Evolutionary conservation across 331 rosid species (phyloP), one percentile per base, ranked within the genome.

Genomic region (Saraca asoca): DNA sequence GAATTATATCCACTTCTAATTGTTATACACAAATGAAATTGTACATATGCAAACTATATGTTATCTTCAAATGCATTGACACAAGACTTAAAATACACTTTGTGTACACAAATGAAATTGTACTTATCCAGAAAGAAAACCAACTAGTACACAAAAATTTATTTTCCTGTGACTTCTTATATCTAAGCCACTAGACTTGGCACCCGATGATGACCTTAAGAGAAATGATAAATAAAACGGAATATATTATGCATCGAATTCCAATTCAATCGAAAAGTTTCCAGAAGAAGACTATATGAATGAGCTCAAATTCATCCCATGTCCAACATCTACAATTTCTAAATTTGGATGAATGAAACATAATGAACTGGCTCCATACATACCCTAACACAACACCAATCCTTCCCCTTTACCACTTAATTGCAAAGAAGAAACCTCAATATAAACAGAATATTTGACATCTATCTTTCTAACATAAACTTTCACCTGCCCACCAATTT

Each of bases 181-280:
- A 54, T 88, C 86, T 17, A 68, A 52, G 59, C 68, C 82, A 66
- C 76, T 50, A 9, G 70, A 43, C 59, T 59, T 76, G 62, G 51
- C 70, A 31, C 64, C 72, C 24, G 43, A 65, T 0, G 73, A 58
- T 9, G 72, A 58, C 58, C 60, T 88, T 65, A 93, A 69, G 55
- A 78, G 63, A 81, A 93, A 90, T 5, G 97, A 88, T 72, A 90
- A 81, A 72, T 93, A 88, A 68, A 87, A 84, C 24, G 97, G 98
- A 69, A 69, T 56, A 39, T 81, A 57, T 56, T 81, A 73, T 24
- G 81, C 86, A 70, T 80, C 97, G 78, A 88, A 85, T 58, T 84
- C 91, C 81, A 93, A 69, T 33, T 82, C 87, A 68, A 81, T 70
- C n/a, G 52, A 58, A 77, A 72, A 84, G 45, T 61, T 82, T 29